Percentiles rank a stretch among this genome's conserved stretches.
Conservation (phyloP, 2,329 filamentous ascomycete genomes). For the Helotiales sp. region DNA sequence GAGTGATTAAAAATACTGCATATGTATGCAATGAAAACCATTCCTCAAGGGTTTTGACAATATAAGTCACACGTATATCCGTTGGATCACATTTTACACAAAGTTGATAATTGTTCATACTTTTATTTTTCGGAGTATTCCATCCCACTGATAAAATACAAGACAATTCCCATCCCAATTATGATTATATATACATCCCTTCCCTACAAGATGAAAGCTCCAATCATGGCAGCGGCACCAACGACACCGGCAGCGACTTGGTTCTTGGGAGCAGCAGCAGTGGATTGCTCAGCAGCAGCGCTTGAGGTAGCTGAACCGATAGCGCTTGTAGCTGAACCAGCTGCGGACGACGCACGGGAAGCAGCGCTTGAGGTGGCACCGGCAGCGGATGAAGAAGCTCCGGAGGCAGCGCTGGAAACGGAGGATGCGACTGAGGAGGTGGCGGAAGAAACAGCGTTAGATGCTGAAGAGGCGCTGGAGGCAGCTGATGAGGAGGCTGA, state of each 20-base stretch:
- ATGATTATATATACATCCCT: neutral
- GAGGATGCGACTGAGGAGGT: neutral
- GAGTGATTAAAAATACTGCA: too few species aligned
- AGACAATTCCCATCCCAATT: neutral
- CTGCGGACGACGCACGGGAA: neutral
- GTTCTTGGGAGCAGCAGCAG: slow-evolving; percentile 5
- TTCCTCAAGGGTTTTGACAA: too few species aligned
- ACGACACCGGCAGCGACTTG: slow-evolving; percentile 12
- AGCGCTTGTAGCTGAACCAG: neutral
- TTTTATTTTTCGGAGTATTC: neutral
- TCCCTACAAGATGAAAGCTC: slow-evolving; percentile 24
- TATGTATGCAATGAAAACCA: too few species aligned
- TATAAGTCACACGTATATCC: too few species aligned
- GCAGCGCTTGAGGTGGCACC: neutral
- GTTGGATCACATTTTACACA: too few species aligned
- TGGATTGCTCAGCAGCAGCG: neutral
- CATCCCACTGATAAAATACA: too few species aligned
- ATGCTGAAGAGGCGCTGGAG: too few species aligned
- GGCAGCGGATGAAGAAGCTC: neutral
- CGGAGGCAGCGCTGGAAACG: neutral
- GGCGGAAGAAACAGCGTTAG: too few species aligned
- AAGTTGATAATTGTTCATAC: neutral
- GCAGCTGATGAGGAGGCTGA: too few species aligned
- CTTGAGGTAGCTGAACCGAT: slow-evolving; percentile 4
- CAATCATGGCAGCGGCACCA: slow-evolving; percentile 22